Evolutionary conservation across 2,329 filamentous ascomycete species (phyloP).

Genomic region (Raffaelea arxii): DNA sequence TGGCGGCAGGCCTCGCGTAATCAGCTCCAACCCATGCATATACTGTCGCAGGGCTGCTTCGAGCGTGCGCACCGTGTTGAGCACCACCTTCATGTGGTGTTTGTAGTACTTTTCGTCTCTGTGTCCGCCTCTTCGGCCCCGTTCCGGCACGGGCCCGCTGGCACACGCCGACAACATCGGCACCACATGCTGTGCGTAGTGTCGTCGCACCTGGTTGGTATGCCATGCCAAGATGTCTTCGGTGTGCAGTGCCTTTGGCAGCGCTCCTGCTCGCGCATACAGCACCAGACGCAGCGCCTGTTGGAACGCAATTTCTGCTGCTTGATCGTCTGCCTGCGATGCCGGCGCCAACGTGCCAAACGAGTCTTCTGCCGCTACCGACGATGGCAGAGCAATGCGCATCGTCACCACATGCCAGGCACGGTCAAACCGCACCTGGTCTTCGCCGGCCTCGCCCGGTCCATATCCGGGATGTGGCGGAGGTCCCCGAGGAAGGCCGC

Average conservation of each 20-base stretch:
- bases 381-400: constrained; percentile 45
- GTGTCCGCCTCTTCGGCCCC: constrained; percentile 1
- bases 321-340: constrained; percentile 29
- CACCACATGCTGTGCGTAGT: constrained; percentile 51
- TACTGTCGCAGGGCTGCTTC: constrained; percentile 51
- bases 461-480: background rate
- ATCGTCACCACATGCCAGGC: constrained; percentile 55
- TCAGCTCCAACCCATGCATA: constrained; percentile 41
- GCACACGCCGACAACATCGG: constrained; percentile 41
- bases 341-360: constrained; percentile 38
- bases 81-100: constrained; percentile 35
- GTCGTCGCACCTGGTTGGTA: constrained; percentile 48
- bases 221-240: constrained; percentile 53
- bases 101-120: constrained; percentile 20
- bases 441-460: constrained; percentile 31
- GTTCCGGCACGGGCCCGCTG: constrained; percentile 2
- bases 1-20: constrained; percentile 36
- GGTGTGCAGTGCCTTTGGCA: constrained; percentile 41
- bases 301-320: constrained; percentile 32
- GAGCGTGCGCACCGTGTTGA: constrained; percentile 44
- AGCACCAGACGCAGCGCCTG: constrained; percentile 45
- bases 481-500: background rate
- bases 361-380: constrained; percentile 43
- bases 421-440: constrained; percentile 49
- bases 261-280: constrained; percentile 30